Conservation (phyloP, 768 basidiomycete species). For the Psilocybe tampanensis region DNA sequence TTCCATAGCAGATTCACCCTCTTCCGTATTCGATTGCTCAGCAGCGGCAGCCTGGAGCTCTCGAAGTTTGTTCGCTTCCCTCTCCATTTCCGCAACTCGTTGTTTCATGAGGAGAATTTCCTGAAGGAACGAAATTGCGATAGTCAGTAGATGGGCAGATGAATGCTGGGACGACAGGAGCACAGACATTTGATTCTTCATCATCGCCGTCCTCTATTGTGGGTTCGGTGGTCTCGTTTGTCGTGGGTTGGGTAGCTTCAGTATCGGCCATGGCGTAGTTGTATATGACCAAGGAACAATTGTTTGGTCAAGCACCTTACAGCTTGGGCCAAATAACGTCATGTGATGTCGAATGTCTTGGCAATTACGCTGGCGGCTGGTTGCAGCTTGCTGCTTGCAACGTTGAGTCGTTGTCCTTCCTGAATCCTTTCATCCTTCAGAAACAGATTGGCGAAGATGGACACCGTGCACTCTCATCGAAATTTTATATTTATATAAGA, state of each 20-base stretch:
- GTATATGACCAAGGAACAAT: constrained; percentile 13
- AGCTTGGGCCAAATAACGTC: constrained; percentile 18
- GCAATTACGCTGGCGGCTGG: too few species aligned
- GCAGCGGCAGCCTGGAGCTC: constrained; percentile 85
- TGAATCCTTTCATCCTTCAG: too few species aligned
- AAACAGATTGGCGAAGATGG: too few species aligned
- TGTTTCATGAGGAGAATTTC: constrained; percentile 92
- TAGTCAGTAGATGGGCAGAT: constrained; percentile 14
- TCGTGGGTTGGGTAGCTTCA: constrained; percentile 43
- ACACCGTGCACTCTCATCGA: too few species aligned
- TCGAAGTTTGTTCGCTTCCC: constrained; percentile 84
- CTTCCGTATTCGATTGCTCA: constrained; percentile 49
- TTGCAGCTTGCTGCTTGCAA: too few species aligned
- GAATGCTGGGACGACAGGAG: constrained; percentile 1
- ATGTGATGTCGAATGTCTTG: constrained; percentile 21
- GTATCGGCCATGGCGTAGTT: constrained; percentile 51
- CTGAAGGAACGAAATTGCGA: constrained; percentile 37
- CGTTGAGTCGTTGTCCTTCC: too few species aligned
- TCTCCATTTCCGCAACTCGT: constrained; percentile 91
- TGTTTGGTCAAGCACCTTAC: constrained; percentile 14
- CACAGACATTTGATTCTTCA: constrained; percentile 58
- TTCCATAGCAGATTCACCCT: constrained; percentile 58
- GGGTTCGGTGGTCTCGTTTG: constrained; percentile 35
- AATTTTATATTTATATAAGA: too few species aligned
- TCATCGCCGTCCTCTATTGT: constrained; percentile 64